Evolutionary conservation across 1,284 basidiomycete genomes (phyloP).

Genomic region (Ustilago loliicola): DNA sequence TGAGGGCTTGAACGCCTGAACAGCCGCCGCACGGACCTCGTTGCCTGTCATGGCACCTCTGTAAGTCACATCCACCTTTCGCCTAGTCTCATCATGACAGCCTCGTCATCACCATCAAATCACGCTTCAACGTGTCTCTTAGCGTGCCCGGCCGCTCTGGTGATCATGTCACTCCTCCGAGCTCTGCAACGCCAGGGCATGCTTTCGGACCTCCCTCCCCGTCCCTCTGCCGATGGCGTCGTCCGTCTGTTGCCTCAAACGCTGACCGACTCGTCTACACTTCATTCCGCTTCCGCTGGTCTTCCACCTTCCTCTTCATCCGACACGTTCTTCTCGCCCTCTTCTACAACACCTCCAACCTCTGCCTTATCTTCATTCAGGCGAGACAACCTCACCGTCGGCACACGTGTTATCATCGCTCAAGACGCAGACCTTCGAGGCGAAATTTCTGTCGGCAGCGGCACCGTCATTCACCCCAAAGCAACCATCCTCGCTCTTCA

Average conservation of each 20-base stretch:
- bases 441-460: constrained; percentile 59
- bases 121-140: too few relatives aligned
- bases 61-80: constrained; percentile 24
- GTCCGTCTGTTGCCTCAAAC: constrained; percentile 14
- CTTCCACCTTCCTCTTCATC: neutral
- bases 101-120: neutral
- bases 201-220: constrained; percentile 28
- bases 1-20: neutral
- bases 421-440: constrained; percentile 60
- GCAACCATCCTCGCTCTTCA: constrained; percentile 88
- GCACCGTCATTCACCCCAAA: constrained; percentile 90
- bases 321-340: neutral
- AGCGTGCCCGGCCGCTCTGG: too few relatives aligned
- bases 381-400: constrained; percentile 57
- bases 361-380: constrained; percentile 22
- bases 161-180: constrained; percentile 36
- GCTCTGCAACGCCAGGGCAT: constrained; percentile 40
- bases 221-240: constrained; percentile 11
- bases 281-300: neutral
- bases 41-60: constrained; percentile 33
- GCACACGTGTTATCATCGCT: constrained; percentile 55
- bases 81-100: neutral
- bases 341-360: constrained; percentile 9
- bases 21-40: constrained; percentile 28
- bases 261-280: constrained; percentile 9